These are phyloP conservation scores for Cyamopsis tetragonoloba DNA, from an alignment of 306 rosid genomes.

Conservation along the genomic window DNA sequence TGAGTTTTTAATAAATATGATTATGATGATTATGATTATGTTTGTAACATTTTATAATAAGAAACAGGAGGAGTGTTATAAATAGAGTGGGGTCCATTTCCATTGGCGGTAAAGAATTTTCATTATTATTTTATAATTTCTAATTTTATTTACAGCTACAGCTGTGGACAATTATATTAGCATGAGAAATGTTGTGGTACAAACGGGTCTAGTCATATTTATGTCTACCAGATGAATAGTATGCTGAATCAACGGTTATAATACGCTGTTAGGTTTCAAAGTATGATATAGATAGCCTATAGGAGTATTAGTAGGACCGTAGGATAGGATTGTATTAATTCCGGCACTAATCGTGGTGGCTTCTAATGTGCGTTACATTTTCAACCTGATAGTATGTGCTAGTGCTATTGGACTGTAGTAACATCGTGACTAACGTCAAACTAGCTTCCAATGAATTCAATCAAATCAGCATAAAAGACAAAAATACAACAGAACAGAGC, in stretches of 20 bases:
- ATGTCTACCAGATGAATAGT: too few relatives aligned
- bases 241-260: too few relatives aligned
- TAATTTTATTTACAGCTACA: neutral
- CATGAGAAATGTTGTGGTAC: neutral
- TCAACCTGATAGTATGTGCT: conserved; percentile 2
- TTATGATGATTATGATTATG: too few relatives aligned
- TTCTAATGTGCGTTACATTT: neutral
- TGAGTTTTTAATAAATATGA: too few relatives aligned
- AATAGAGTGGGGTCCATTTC: neutral
- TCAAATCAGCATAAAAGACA: neutral
- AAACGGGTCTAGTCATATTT: neutral
- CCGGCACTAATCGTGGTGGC: neutral
- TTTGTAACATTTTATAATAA: too few relatives aligned
- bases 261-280: too few relatives aligned
- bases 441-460: neutral
- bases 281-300: neutral
- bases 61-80: too few relatives aligned
- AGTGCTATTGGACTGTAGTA: neutral
- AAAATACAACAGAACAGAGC: too few relatives aligned
- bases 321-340: neutral
- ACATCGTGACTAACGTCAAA: neutral
- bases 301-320: neutral
- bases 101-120: neutral
- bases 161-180: neutral
- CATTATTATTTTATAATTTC: neutral